These are phyloP conservation scores for Furcasterigmium furcatum DNA, from an alignment of 2,329 filamentous ascomycete species.

Conservation along the genomic window DNA sequence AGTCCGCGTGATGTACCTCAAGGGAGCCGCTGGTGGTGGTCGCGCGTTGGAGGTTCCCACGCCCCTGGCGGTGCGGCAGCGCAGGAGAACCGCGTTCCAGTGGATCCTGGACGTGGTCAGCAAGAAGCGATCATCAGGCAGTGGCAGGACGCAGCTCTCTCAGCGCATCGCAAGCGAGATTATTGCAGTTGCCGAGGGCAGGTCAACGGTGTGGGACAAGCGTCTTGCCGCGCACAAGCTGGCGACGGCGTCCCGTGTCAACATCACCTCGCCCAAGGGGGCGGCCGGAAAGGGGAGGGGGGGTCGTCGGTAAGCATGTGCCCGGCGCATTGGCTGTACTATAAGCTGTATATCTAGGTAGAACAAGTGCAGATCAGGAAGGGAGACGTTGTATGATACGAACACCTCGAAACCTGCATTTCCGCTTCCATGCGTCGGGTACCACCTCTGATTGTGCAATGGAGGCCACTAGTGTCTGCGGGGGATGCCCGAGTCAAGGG, in stretches of 20 bases:
- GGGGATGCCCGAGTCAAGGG: too few species aligned
- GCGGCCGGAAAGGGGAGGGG: slow-evolving; percentile 14
- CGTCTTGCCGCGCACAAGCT: slow-evolving; percentile 75
- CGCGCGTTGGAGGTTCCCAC: slow-evolving; percentile 77
- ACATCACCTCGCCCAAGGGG: slow-evolving; percentile 46
- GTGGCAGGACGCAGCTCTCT: slow-evolving; percentile 70
- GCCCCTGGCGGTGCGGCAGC: slow-evolving; percentile 71
- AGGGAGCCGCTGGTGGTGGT: slow-evolving; percentile 83
- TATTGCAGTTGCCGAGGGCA: slow-evolving; percentile 82
- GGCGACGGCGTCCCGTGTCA: slow-evolving; percentile 74
- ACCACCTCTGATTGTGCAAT: too few species aligned
- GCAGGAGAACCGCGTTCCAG: slow-evolving; percentile 72
- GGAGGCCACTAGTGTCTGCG: too few species aligned
- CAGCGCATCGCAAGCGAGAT: slow-evolving; percentile 82
- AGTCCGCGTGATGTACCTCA: slow-evolving; percentile 71
- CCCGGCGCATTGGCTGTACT: background rate
- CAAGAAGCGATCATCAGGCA: slow-evolving; percentile 71
- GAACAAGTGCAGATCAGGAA: background rate
- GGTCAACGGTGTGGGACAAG: slow-evolving; percentile 80
- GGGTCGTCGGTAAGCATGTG: too few species aligned
- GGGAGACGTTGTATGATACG: background rate
- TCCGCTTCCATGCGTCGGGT: too few species aligned
- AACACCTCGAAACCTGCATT: too few species aligned
- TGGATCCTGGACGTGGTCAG: slow-evolving; percentile 88
- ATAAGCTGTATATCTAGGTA: background rate